Percentiles rank a stretch among this genome's conserved stretches.
Evolutionary conservation across 768 basidiomycete species (phyloP).

Genomic region (Mycena olivaceomarginata): DNA sequence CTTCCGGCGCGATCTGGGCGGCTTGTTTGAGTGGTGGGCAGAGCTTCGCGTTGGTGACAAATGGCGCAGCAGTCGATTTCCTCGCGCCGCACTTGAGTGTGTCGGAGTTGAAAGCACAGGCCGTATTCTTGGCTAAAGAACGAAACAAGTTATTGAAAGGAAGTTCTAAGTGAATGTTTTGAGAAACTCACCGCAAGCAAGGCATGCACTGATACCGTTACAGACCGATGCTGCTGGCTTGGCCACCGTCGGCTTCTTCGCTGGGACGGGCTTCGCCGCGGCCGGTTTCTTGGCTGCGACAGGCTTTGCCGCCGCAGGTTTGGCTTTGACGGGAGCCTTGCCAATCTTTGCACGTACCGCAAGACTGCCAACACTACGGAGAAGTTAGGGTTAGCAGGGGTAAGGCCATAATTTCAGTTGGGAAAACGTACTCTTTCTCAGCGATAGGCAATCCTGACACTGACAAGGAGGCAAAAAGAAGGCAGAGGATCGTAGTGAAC

Average conservation of each 20-base stretch:
- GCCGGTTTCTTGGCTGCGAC: neutral
- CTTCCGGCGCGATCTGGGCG: slow-evolving; percentile 19
- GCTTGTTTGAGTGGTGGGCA: slow-evolving; percentile 29
- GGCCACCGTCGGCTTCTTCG: neutral
- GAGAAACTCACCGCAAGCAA: slow-evolving; percentile 27
- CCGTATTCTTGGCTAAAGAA: slow-evolving; percentile 22
- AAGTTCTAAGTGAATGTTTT: slow-evolving; percentile 16
- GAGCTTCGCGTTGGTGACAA: slow-evolving; percentile 22
- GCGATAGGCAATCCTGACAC: slow-evolving; percentile 10
- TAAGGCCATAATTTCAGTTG: neutral
- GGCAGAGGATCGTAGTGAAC: slow-evolving; percentile 1
- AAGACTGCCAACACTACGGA: neutral
- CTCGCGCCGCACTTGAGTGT: slow-evolving; percentile 20
- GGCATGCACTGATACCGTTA: slow-evolving; percentile 22
- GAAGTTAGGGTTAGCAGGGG: neutral
- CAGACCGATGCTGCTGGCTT: slow-evolving; percentile 20
- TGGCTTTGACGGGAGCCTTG: neutral
- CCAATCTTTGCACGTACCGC: slow-evolving; percentile 15
- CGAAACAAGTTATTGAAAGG: slow-evolving; percentile 12
- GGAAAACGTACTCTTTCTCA: neutral
- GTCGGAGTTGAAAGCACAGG: slow-evolving; percentile 25
- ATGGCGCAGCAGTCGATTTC: slow-evolving; percentile 11
- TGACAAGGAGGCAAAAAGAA: slow-evolving; percentile 2
- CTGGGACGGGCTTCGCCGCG: neutral
- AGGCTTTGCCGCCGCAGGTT: neutral